Percentiles rank a stretch among this genome's conserved stretches.
Evolutionary conservation across 2,329 filamentous ascomycete species (phyloP).

Genomic region (Dendrostoma leiphaemia): DNA sequence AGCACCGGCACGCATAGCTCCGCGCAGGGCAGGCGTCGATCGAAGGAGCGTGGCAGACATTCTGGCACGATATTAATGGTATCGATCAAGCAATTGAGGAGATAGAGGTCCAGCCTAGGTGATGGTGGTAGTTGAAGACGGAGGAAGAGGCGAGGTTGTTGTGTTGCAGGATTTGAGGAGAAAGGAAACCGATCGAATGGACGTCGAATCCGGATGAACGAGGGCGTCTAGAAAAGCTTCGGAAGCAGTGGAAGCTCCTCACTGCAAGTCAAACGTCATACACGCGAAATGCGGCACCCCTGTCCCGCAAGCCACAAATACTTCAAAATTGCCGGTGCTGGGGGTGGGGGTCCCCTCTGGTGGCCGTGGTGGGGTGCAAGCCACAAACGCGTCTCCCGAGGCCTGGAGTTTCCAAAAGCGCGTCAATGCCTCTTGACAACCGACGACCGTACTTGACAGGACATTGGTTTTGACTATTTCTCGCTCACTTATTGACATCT

Average conservation of each 20-base stretch:
- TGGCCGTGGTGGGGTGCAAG: too few species aligned
- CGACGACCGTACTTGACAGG: neutral
- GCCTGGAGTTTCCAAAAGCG: neutral
- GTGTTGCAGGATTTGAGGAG: too few species aligned
- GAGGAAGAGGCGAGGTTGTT: too few species aligned
- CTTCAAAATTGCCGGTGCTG: too few species aligned
- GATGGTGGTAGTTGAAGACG: neutral
- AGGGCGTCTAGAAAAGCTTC: too few species aligned
- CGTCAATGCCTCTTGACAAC: neutral
- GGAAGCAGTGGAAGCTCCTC: too few species aligned
- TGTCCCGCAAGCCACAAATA: neutral
- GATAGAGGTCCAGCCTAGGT: neutral
- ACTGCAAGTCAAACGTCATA: too few species aligned
- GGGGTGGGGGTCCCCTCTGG: neutral
- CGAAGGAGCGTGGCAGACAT: slow-evolving; percentile 81
- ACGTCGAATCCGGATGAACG: slow-evolving; percentile 15
- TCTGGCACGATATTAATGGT: slow-evolving; percentile 25
- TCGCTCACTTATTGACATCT: neutral
- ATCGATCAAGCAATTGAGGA: neutral
- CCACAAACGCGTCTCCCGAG: slow-evolving; percentile 13
- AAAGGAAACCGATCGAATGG: neutral
- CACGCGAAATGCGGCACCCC: too few species aligned
- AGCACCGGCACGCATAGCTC: slow-evolving; percentile 67
- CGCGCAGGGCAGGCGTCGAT: slow-evolving; percentile 64
- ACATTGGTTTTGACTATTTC: neutral